Evolutionary conservation across 352 stramenopile species (phyloP), one percentile per base, ranked within the genome.

Genomic region (Albugo laibachii): DNA sequence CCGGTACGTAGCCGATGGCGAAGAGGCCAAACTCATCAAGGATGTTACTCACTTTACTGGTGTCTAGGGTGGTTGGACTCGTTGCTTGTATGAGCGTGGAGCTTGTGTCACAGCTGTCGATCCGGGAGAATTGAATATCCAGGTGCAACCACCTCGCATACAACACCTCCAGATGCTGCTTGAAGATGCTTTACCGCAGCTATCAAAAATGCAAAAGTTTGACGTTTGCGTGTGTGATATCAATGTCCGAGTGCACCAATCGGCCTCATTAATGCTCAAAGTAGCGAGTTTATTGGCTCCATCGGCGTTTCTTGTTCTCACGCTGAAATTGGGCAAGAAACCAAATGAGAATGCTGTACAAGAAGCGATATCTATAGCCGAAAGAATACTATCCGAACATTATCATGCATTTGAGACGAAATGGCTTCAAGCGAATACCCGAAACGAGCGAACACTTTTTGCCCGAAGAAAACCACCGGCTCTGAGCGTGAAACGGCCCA

Each of bases 91-190:
- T 19, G 46, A 49, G 11, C 45, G 66, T 43, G 63, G 67, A 8
- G 65, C 67, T 2, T 50, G 51, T 13, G 67, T 80, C 20, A 62
- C 77, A 8, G 62, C 65, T 20, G 61, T 80, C 35, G 65, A 80
- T 44, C 67, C 65, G 8, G 67, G 65, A 15, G 53, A 66, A 41
- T 54, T 80, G 35, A 66, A 53, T 18, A 74, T 78, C 47, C 35
- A 47, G 4, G 35, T 63, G 10, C 31, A 16, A 0, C 38, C 50
- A 11, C 51, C 50, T 8, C 49, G 57, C 1, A 57, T 80, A 13
- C 47, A 75, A 12, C 67, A 80, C n/a, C 20, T 77, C 8, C 59
- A 40, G 20, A 51, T 56, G 47, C 48, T 74, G 21, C 47, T 80
- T 11, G 63, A 77, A 49, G 59, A 63, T 38, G 63, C 65, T 5